Base-by-base conservation (phyloP, 495 filamentous ascomycete species). In the Bathelium albidoporum region DNA sequence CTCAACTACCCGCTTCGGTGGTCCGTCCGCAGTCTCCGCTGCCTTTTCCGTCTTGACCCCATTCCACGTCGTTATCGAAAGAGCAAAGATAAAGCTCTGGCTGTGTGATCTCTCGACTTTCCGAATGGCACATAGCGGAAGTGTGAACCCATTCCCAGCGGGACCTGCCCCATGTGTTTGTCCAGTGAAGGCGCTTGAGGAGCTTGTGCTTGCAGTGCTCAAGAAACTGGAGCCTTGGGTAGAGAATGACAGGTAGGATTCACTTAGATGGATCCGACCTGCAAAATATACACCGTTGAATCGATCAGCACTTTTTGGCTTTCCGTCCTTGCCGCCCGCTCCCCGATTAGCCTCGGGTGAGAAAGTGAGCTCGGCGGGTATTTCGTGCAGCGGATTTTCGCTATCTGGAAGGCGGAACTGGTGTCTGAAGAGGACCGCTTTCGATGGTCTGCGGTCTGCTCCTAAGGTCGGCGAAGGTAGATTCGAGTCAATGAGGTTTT, bases 51-150 rank as follows among this genome's bases (percentile, higher is more conserved):
- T 72, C 31, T 79, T 64, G 16, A 84, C 79, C 2, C 91, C 93
- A 71, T 96, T 97, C 92, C 93, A 97, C 4, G 94, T 97, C 0
- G 92, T 97, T 69, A 98, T 88, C 4, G 90, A 86, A 41, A 98
- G 82, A 9, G 95, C 87, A 73, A 97, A 97, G 75, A 96, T 86
- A 69, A 91, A 88, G 68, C 85, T 93, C 64, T 91, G 87, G 65
- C 89, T 96, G 66, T 95, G 89, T 14, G 97, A 79, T 61, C 94
- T 83, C 77, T 98, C 94, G 12, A 98, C 94, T 3, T 92, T 81
- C 55, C 94, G 83, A 65, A 98, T 89, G 34, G 89, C 88, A 72
- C 89, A 96, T 12, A 98, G 81, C 2, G 94, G 95, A n/a, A 97
- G 83, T 12, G 88, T 96, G 70, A 98, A 98, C 41, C 94, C 94